Percentiles rank a stretch among this genome's conserved stretches.
Conservation (phyloP, 208 protist species). For the Acanthamoeba royreba region DNA sequence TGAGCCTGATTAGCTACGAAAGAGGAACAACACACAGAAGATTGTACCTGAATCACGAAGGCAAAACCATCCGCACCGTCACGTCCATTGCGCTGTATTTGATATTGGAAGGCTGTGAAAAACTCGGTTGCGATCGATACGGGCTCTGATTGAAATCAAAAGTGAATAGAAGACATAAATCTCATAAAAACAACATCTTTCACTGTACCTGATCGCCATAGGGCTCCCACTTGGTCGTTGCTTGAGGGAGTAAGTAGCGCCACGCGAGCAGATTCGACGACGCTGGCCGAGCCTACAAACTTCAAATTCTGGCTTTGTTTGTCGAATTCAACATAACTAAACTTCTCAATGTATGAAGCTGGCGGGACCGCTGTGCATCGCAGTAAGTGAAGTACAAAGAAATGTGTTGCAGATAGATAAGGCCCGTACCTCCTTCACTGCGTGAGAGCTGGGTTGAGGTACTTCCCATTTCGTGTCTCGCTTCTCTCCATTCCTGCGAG, state of each 20-base stretch:
- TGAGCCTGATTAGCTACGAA: background rate
- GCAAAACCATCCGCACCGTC: constrained; percentile 63
- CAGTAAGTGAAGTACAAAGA: background rate
- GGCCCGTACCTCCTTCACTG: background rate
- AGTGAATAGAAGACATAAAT: background rate
- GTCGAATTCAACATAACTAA: background rate
- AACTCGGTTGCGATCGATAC: background rate
- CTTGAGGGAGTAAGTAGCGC: background rate
- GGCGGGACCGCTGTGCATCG: background rate
- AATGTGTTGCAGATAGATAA: background rate
- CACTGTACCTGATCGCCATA: background rate
- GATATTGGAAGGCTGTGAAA: background rate
- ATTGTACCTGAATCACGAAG: constrained; percentile 32
- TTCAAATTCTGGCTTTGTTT: background rate
- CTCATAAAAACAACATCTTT: background rate
- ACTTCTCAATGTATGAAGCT: background rate
- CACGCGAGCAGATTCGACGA: background rate
- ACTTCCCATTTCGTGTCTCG: background rate
- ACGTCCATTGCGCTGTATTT: background rate
- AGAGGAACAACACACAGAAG: background rate
- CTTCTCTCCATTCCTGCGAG: background rate
- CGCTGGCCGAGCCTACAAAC: background rate
- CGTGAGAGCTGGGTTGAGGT: background rate
- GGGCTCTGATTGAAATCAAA: too few relatives aligned
- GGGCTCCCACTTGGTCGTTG: background rate